Evolutionary conservation across 371 early-diverging fungal species (phyloP), one percentile per base, ranked within the genome.

Genomic region (Mortierella sp.): DNA sequence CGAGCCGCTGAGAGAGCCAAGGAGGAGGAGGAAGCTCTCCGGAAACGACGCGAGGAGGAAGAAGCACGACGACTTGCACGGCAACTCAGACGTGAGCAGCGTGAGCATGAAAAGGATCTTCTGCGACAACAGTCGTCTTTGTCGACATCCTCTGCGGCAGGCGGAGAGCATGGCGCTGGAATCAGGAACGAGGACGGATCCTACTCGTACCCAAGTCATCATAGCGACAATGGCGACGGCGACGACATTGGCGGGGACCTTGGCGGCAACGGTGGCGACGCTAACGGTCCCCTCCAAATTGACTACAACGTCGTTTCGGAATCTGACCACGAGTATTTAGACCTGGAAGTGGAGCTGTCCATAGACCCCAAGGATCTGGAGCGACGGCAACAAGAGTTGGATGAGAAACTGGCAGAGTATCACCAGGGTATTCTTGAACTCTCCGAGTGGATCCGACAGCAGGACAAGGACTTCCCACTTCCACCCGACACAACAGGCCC

Each of bases 11-110:
- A 81, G 47, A 70, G 79, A 3, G 79, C 76, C 19, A 71, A 52
- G 22, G 83, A 82, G 41, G 83, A 82, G 40, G 82, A 82, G 44
- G 82, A 82, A 22, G 83, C 83, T 24, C 83, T 74, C 14, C 39
- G 75, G 66, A 78, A 75, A 55, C 63, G 73, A 44, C 71, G 70
- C 6, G 75, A 82, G 31, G 83, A 82, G 63, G 83, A 82, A 24
- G 78, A 71, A 29, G 78, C 71, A 39, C 68, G 66, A 66, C 66
- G 69, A 10, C 63, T 74, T 19, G 78, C 77, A 39, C 73, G 81
- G 7, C 50, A 74, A 47, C 77, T 77, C 29, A 67, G 77, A 63
- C 71, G 79, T 24, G 83, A 82, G 52, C 83, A 82, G 40, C 78
- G 70, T 0, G 75, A 81, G 48, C 66, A 64, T 3, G 74, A 81